Evolutionary conservation across 202 grass and related monocot genomes (phyloP).

Genomic region (Saccharum hybrid): DNA sequence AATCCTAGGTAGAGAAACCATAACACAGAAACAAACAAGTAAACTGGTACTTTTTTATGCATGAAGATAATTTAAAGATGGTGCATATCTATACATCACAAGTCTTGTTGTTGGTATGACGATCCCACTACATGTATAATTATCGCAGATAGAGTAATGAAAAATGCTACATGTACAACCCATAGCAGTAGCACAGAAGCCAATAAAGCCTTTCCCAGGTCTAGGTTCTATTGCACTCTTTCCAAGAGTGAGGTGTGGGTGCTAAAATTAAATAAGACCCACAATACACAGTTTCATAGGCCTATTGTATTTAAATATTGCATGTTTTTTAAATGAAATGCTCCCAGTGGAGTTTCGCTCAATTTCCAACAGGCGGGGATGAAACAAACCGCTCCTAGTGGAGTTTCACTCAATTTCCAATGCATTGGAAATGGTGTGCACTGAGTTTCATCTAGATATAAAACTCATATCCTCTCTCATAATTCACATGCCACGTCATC

Average conservation of each 20-base stretch:
- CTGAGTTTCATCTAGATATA: too few relatives aligned
- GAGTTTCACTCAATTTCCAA: too few relatives aligned
- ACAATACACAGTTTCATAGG: neutral
- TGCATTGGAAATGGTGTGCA: too few relatives aligned
- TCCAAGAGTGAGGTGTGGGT: neutral
- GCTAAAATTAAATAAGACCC: neutral
- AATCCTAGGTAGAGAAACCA: neutral
- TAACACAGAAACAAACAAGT: neutral
- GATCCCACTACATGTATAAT: neutral
- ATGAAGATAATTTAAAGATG: neutral
- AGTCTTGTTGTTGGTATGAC: neutral
- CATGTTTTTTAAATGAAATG: neutral
- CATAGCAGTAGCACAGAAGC: neutral
- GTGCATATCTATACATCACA: neutral
- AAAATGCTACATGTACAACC: neutral
- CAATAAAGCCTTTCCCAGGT: neutral
- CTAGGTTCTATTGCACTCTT: too few relatives aligned
- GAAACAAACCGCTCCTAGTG: too few relatives aligned
- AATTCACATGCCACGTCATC: too few relatives aligned
- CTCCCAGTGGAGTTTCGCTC: neutral
- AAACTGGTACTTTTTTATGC: conserved; percentile 1
- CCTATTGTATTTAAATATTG: neutral
- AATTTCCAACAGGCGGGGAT: too few relatives aligned
- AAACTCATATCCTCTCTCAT: too few relatives aligned
- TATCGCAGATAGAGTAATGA: neutral